Base-by-base conservation (phyloP, 495 filamentous ascomycete species). In the Penicillium cataractarum region DNA sequence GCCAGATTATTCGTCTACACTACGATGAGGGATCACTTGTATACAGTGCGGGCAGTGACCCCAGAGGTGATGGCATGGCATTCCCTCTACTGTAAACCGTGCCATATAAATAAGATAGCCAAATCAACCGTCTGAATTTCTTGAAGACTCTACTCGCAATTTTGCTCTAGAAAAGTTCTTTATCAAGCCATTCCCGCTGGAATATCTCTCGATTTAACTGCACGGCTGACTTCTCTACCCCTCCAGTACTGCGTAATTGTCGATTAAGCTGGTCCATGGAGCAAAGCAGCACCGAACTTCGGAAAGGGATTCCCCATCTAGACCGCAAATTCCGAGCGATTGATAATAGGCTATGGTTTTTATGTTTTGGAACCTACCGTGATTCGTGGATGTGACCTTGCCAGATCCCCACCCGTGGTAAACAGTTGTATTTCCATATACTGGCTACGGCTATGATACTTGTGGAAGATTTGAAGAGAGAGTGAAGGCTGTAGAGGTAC, bases 1-100 rank as follows among this genome's bases (percentile, higher is more conserved):
- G 95, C 0, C 95, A 99, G 82, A 82, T 98, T 48, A 93, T 98
- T 60, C 80, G 92, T 57, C 84, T 82, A 59, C 90, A 96, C 79
- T 80, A 83, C 26, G 84, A 92, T 57, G 87, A 92, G 26, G 87
- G 86, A 33, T 73, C 78, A 50, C 76, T 84, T 49, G 85, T 98
- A 12, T 97, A 88, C 80, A 92, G 87, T 65, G 93, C 86, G 2
- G 95, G 92, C 21, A 97, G 92, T 76, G 95, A 98, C 84, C 81
- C 82, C 53, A 84, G 96, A 55, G 95, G 92, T 2, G 95, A 99
- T 81, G 93, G 95, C 32, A 87, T 84, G 61, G 93, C 92, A 12
- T 84, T 88, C 69, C 92, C 92, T 37, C 42, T 76, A 27, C 33
- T 76, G 9, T 76, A 63, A 57, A 37, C 1, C 0, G 40, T 12